A percentile compares a stretch with the other conserved stretches of the same genome.
These are phyloP conservation scores for Diaporthe vexans DNA, from an alignment of 2,329 filamentous ascomycete genomes.

Conservation along the genomic window DNA sequence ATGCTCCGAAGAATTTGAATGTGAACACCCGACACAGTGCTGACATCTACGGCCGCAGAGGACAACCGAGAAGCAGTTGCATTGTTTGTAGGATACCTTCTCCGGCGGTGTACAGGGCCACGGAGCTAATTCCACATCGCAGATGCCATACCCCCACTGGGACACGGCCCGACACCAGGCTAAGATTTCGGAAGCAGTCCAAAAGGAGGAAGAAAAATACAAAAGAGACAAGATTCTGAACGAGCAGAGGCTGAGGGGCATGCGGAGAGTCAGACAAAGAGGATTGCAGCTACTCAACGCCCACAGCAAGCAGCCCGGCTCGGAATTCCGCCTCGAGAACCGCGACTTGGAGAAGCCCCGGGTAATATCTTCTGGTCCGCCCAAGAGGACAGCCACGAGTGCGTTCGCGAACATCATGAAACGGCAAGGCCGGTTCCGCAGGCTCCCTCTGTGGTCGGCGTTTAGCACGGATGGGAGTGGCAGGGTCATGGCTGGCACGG, in stretches of 20 bases:
- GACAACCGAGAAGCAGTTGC: constrained; percentile 1
- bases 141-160: constrained; percentile 60
- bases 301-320: constrained; percentile 37
- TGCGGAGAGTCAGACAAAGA: constrained; percentile 37
- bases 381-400: constrained; percentile 32
- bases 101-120: rapidly evolving
- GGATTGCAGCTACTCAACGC: constrained; percentile 38
- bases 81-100: constrained; percentile 27
- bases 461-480: constrained; percentile 36
- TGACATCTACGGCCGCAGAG: background rate
- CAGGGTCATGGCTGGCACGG: constrained; percentile 36
- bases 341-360: background rate
- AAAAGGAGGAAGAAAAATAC: constrained; percentile 37
- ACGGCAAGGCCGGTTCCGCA: constrained; percentile 36
- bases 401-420: constrained; percentile 42
- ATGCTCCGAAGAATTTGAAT: background rate
- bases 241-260: constrained; percentile 28
- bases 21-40: rapidly evolving
- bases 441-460: constrained; percentile 9
- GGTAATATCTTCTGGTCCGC: background rate
- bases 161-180: constrained; percentile 49
- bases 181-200: constrained; percentile 34
- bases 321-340: constrained; percentile 39
- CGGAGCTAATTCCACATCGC: background rate
- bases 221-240: constrained; percentile 34